Percentiles rank a stretch among this genome's conserved stretches.
phyloP scores from a whole-genome alignment of 1,284 basidiomycete genomes.

The Pseudozyma tsukubaensis region DNA sequence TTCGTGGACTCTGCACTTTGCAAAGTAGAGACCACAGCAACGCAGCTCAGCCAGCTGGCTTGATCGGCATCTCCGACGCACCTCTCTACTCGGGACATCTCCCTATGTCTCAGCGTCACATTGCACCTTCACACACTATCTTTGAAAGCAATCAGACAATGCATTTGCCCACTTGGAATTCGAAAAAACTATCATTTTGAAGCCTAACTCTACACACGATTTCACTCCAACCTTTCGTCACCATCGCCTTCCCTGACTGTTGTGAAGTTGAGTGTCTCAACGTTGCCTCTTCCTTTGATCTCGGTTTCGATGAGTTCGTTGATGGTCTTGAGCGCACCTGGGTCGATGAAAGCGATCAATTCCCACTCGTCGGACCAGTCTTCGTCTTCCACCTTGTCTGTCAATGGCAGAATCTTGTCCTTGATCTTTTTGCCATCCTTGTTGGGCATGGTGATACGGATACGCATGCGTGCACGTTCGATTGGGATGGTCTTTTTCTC shows the following conservation, averaged over 20 bases:
- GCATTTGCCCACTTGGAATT: background rate
- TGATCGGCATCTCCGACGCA: too few species aligned
- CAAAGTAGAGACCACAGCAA: constrained; percentile 21
- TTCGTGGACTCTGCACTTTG: constrained; percentile 62
- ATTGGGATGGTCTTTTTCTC: constrained; percentile 84
- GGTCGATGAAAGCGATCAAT: constrained; percentile 84
- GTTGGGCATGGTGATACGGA: constrained; percentile 82
- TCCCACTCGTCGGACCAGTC: constrained; percentile 86
- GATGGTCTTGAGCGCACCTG: constrained; percentile 87
- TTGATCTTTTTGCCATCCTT: constrained; percentile 80
- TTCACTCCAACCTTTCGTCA: constrained; percentile 53
- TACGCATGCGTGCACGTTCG: constrained; percentile 89
- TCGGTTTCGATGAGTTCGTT: constrained; percentile 89
- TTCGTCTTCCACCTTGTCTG: constrained; percentile 86
- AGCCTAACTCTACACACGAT: too few species aligned
- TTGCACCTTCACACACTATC: background rate
- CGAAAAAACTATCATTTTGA: too few species aligned
- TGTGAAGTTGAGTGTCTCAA: constrained; percentile 71
- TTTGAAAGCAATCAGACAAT: constrained; percentile 8
- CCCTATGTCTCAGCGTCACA: background rate
- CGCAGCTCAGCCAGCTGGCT: too few species aligned
- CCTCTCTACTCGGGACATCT: background rate
- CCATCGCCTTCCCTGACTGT: constrained; percentile 60
- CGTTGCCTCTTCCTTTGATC: constrained; percentile 80
- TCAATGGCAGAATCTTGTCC: constrained; percentile 78